Evolutionary conservation across 768 basidiomycete genomes (phyloP), one percentile per base, ranked within the genome.

Genomic region (Dioszegia hungarica): DNA sequence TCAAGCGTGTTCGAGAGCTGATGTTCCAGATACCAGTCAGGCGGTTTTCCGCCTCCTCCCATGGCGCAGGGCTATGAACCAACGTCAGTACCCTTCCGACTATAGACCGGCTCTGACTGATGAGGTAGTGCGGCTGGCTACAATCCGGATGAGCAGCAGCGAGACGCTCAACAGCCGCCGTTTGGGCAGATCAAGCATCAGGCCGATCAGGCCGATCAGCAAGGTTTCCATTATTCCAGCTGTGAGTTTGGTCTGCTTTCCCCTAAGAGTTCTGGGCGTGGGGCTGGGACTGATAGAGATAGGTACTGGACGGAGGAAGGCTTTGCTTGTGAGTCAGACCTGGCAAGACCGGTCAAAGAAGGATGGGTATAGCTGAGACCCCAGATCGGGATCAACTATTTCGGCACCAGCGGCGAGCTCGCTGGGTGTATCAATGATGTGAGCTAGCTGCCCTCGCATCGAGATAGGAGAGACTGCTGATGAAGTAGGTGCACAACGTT

Each of bases 361-460:
- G 54, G 54, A 57, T 20, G 25, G 33, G 27, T 9, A n/a, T n/a
- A n/a, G n/a, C n/a, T n/a, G n/a, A n/a, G n/a, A n/a, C n/a, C n/a
- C n/a, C 62, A 90, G 90, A 84, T 95, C 61, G 92, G 93, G 0
- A 89, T 95, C 70, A 77, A 77, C 64, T 97, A 97, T 72, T 70
- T 80, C 24, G 86, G 88, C 1, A 83, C 85, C 61, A 68, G 72
- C 1, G 81, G 81, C 14, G 82, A 85, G 64, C 79, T 97, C 5
- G 75, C 78, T 0, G 94, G 94, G 5, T 98, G 94, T 70, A 86
- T 94, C 73, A 93, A 97, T 72, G 94, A 98, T 67, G 93, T 49
- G 17, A 37, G 48, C 6, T 24, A n/a, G 19, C 31, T 33, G 14
- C 25, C 3, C 6, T 25, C 19, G 46, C 20, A 11, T n/a, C 6